Conservation (phyloP, 2,329 filamentous ascomycete species). For the Xylogone sp. region DNA sequence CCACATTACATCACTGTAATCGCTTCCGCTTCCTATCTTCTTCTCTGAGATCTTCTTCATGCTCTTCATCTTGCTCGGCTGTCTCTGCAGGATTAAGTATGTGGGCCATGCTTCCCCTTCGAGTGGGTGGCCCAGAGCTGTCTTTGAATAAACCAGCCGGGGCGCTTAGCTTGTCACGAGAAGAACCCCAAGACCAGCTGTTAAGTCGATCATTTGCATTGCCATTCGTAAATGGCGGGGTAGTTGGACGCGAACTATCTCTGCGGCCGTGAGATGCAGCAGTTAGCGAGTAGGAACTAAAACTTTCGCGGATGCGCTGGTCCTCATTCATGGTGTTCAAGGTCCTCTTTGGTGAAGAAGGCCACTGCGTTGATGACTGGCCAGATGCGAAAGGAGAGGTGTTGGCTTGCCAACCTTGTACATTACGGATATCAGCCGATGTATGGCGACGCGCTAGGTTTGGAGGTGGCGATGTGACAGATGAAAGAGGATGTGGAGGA, state of each 20-base stretch:
- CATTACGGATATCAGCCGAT: conserved; percentile 82
- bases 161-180: conserved; percentile 21
- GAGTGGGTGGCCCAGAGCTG: conserved; percentile 56
- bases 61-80: conserved; percentile 60
- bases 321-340: conserved; percentile 45
- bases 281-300: conserved; percentile 59
- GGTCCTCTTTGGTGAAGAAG: conserved; percentile 57
- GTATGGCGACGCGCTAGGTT: conserved; percentile 84
- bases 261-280: conserved; percentile 23
- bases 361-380: conserved; percentile 59
- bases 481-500: conserved; percentile 59
- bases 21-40: conserved; percentile 60
- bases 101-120: conserved; percentile 68
- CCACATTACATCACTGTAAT: conserved; percentile 39
- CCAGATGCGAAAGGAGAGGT: conserved; percentile 66
- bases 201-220: conserved; percentile 23
- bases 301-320: conserved; percentile 58
- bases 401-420: conserved; percentile 69
- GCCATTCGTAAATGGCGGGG: conserved; percentile 26
- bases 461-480: conserved; percentile 58
- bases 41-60: conserved; percentile 58
- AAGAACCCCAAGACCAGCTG: conserved; percentile 28
- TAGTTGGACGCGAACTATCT: conserved; percentile 27
- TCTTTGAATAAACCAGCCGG: conserved; percentile 30
- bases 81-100: conserved; percentile 69